These are phyloP conservation scores for Magnusiomyces magnusii DNA, from an alignment of 1,139 yeast genomes.

Conservation along the genomic window DNA sequence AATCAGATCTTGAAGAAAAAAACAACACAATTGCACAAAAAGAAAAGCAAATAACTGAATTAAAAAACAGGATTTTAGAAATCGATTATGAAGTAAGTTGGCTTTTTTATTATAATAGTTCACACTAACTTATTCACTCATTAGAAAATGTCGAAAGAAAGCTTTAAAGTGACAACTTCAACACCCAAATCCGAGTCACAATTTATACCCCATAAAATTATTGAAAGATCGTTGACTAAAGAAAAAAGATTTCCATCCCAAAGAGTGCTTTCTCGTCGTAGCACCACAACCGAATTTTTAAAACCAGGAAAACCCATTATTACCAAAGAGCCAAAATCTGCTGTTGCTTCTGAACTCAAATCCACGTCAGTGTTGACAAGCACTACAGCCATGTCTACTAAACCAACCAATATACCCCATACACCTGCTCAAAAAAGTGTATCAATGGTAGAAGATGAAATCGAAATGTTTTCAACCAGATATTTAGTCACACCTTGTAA, in stretches of 20 bases:
- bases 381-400: no score
- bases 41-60: neutral
- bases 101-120: no score
- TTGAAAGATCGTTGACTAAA: slow-evolving; percentile 5
- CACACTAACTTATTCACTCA: no score
- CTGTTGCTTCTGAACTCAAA: neutral
- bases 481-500: slow-evolving; percentile 1
- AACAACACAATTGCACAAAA: slow-evolving; percentile 6
- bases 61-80: slow-evolving; percentile 12
- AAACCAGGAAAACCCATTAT: slow-evolving; percentile 4
- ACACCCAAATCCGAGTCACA: neutral
- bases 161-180: neutral
- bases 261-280: neutral
- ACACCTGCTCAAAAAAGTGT: neutral
- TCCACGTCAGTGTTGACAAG: neutral
- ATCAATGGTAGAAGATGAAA: neutral
- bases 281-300: neutral
- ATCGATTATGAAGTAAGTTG: slow-evolving; percentile 15
- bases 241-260: neutral
- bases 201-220: neutral
- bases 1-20: slow-evolving; percentile 3
- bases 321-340: slow-evolving; percentile 4
- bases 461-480: neutral
- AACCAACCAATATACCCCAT: neutral
- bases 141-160: neutral